Evolutionary conservation across 1,284 basidiomycete species (phyloP).

Genomic region (Puccinia horiana): DNA sequence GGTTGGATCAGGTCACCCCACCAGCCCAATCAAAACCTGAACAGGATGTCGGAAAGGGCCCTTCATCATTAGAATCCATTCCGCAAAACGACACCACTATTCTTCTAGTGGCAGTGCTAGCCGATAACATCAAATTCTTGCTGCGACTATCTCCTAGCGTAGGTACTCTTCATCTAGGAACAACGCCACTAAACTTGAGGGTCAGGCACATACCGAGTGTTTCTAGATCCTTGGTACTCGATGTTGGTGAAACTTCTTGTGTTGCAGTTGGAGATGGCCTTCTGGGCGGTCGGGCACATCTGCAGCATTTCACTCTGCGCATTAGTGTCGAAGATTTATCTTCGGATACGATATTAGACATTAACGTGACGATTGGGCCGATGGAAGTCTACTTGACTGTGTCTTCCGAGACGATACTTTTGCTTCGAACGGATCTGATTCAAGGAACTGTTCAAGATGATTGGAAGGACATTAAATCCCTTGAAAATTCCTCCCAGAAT

Average conservation of each 20-base stretch:
- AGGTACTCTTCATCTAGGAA: conserved; percentile 13
- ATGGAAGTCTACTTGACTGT: conserved; percentile 25
- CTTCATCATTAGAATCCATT: neutral
- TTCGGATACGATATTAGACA: conserved; percentile 33
- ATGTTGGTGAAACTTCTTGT: conserved; percentile 19
- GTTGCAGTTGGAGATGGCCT: conserved; percentile 34
- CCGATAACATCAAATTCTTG: conserved; percentile 26
- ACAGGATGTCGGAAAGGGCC: neutral
- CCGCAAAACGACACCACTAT: conserved; percentile 19
- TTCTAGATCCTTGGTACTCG: conserved; percentile 21
- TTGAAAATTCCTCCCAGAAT: neutral
- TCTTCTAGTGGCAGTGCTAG: conserved; percentile 24
- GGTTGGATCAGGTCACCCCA: conserved; percentile 40
- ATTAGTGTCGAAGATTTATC: conserved; percentile 40
- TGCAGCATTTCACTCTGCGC: conserved; percentile 16
- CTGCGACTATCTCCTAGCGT: conserved; percentile 25
- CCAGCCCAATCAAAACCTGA: neutral
- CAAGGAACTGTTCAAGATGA: conserved; percentile 32
- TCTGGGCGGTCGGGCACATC: conserved; percentile 14
- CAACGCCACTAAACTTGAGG: conserved; percentile 23
- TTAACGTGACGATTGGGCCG: conserved; percentile 18
- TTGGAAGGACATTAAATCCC: conserved; percentile 36
- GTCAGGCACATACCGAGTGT: conserved; percentile 35
- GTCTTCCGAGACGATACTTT: conserved; percentile 36
- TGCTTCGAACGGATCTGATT: conserved; percentile 32